A percentile compares a stretch with the other conserved stretches of the same genome.
Conservation (phyloP, 805 yeast species). For the Lipomyces chichibuensis region DNA sequence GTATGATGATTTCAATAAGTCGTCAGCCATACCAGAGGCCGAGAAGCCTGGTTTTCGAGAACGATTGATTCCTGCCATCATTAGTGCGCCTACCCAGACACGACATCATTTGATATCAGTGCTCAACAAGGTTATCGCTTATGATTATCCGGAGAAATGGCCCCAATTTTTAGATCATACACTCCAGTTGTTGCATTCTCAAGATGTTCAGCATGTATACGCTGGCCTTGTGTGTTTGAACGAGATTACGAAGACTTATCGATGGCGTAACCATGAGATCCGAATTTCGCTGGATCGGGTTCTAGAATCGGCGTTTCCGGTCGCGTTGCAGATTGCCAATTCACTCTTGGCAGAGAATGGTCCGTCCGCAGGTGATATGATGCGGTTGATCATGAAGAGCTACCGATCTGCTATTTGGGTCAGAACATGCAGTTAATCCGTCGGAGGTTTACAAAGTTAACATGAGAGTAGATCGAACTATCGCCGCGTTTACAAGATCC, state of each 20-base stretch:
- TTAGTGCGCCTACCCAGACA: constrained; percentile 49
- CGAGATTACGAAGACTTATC: constrained; percentile 68
- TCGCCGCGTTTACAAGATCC: constrained; percentile 65
- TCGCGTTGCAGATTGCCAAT: constrained; percentile 66
- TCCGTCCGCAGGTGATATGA: constrained; percentile 65
- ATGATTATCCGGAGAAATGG: constrained; percentile 60
- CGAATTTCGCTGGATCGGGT: constrained; percentile 59
- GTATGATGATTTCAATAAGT: constrained; percentile 41
- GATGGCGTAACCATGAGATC: constrained; percentile 67
- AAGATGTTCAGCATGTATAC: constrained; percentile 53
- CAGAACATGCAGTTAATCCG: constrained; percentile 4
- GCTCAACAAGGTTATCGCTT: constrained; percentile 54
- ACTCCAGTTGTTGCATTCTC: constrained; percentile 50
- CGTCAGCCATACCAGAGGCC: constrained; percentile 56
- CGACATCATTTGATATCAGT: constrained; percentile 52
- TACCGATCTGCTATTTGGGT: constrained; percentile 70
- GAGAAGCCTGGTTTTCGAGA: constrained; percentile 77
- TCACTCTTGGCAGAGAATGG: constrained; percentile 51
- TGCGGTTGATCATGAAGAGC: constrained; percentile 70
- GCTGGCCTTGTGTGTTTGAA: constrained; percentile 72
- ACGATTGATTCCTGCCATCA: constrained; percentile 66
- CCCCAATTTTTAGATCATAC: constrained; percentile 55
- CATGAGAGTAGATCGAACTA: constrained; percentile 56
- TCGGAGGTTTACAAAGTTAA: background rate
- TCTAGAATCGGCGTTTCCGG: constrained; percentile 63